Evolutionary conservation across 208 protist species (phyloP).

Genomic region (Jaenimonas drosophilae): DNA sequence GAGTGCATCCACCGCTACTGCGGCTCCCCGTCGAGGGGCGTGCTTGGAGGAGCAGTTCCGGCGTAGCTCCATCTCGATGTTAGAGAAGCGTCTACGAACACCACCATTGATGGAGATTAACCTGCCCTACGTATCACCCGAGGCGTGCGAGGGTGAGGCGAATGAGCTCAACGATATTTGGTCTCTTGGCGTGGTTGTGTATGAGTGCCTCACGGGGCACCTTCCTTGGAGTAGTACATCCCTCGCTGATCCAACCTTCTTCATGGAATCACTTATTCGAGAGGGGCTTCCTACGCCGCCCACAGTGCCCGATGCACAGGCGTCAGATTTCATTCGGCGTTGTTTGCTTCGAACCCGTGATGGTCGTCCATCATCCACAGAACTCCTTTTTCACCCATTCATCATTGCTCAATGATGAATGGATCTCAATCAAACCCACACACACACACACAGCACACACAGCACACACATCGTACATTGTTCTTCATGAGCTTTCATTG

Average conservation of each 20-base stretch:
- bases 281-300: slow-evolving; percentile 12
- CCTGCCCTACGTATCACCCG: slow-evolving; percentile 56
- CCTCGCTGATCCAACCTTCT: slow-evolving; percentile 17
- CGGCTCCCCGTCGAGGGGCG: neutral
- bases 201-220: slow-evolving; percentile 45
- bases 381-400: slow-evolving; percentile 46
- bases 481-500: no score
- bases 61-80: no score
- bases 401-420: slow-evolving; percentile 10
- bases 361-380: slow-evolving; percentile 18
- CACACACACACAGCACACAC: no score
- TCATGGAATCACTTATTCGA: slow-evolving; percentile 24
- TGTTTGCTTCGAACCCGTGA: slow-evolving; percentile 21
- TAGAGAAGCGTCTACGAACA: neutral
- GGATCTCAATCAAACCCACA: no score
- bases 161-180: slow-evolving; percentile 69
- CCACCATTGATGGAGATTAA: neutral
- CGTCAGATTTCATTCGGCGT: slow-evolving; percentile 25
- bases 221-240: slow-evolving; percentile 41
- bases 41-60: no score
- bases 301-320: slow-evolving; percentile 12
- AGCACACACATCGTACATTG: no score
- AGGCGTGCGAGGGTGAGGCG: slow-evolving; percentile 51
- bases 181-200: slow-evolving; percentile 62
- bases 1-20: neutral